phyloP scores from a whole-genome alignment of 164 flowering plant species.

The Nymphaea thermarum region DNA sequence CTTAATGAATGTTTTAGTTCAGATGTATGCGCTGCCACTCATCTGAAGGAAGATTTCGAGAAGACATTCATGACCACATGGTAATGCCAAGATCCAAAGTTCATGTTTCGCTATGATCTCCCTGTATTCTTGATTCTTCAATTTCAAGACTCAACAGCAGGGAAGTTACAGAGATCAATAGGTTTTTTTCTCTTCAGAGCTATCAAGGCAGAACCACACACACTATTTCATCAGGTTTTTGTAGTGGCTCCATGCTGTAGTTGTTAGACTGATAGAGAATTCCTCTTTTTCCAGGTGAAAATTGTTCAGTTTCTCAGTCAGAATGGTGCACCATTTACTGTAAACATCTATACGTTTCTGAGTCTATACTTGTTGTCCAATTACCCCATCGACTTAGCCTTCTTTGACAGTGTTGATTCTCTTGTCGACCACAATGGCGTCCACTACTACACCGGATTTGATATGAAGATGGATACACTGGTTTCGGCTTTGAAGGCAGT shows the following conservation, averaged over 20 bases:
- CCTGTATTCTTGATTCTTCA: no score
- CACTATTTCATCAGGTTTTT: no score
- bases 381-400: constrained; percentile 37
- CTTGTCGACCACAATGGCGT: constrained; percentile 16
- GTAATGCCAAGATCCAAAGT: no score
- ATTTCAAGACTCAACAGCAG: neutral
- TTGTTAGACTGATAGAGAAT: no score
- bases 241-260: no score
- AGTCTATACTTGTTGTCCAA: constrained; percentile 23
- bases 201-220: no score
- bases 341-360: constrained; percentile 37
- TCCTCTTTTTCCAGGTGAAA: neutral
- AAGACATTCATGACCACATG: constrained; percentile 13
- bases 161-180: no score
- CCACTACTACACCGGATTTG: constrained; percentile 28
- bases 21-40: constrained; percentile 32
- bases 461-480: constrained; percentile 38
- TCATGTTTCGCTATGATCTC: no score
- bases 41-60: constrained; percentile 34
- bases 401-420: constrained; percentile 27
- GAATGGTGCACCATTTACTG: constrained; percentile 33
- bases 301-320: constrained; percentile 25
- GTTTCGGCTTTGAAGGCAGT: constrained; percentile 21
- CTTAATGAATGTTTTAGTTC: constrained; percentile 35
- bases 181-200: no score